Evolutionary conservation across 2,329 filamentous ascomycete species (phyloP).

Genomic region (Curvularia hawaiiensis): DNA sequence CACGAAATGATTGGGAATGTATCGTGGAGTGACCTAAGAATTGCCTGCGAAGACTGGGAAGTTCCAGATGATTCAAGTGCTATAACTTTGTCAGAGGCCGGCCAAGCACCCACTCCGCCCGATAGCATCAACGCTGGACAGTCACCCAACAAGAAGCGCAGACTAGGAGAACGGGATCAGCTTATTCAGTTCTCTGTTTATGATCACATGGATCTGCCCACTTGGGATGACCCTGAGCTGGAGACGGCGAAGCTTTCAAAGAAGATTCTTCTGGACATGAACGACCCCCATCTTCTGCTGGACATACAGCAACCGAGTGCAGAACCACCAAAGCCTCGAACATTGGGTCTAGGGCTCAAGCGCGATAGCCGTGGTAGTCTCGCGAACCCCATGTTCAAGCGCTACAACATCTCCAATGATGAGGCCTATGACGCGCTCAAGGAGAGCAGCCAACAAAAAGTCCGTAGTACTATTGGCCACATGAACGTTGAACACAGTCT

Average conservation of each 20-base stretch:
- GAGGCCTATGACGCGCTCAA: slow-evolving; percentile 94
- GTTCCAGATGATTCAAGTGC: slow-evolving; percentile 51
- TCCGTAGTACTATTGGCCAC: slow-evolving; percentile 88
- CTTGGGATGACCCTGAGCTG: slow-evolving; percentile 80
- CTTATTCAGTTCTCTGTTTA: slow-evolving; percentile 43
- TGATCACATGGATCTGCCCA: slow-evolving; percentile 55
- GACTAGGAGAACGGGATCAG: slow-evolving; percentile 47
- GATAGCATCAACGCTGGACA: slow-evolving; percentile 40
- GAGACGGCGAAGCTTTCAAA: slow-evolving; percentile 75
- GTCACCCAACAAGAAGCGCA: slow-evolving; percentile 66
- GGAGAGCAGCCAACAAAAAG: slow-evolving; percentile 95
- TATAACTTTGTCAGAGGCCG: slow-evolving; percentile 37
- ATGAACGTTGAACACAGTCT: slow-evolving; percentile 93
- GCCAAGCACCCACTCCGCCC: slow-evolving; percentile 33
- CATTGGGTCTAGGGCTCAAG: slow-evolving; percentile 60
- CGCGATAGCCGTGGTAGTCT: slow-evolving; percentile 72
- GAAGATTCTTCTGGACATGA: slow-evolving; percentile 81
- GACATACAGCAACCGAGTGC: slow-evolving; percentile 74
- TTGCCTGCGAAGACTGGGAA: slow-evolving; percentile 88
- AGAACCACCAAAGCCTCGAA: slow-evolving; percentile 62
- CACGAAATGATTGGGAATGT: slow-evolving; percentile 74
- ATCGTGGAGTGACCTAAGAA: slow-evolving; percentile 78
- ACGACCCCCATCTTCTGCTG: slow-evolving; percentile 84
- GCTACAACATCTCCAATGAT: slow-evolving; percentile 97
- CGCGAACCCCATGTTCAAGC: slow-evolving; percentile 73